Percentiles rank a stretch among this genome's conserved stretches.
Evolutionary conservation across 805 yeast species (phyloP).

Genomic region (Hanseniaspora clermontiae): DNA sequence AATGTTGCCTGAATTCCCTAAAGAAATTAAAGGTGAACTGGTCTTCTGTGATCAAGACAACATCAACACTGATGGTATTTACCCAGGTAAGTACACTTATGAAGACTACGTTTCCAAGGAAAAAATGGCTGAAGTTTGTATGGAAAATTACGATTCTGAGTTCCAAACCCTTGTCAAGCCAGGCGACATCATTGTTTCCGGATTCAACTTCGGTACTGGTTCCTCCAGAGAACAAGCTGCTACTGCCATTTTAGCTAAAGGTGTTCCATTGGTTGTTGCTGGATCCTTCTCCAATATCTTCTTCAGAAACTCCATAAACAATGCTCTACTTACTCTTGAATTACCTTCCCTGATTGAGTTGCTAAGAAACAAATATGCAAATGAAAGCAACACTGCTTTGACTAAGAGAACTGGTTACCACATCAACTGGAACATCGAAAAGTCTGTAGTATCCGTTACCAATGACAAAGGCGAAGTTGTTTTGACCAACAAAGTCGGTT

Average conservation of each 20-base stretch:
- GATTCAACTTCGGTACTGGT: conserved; percentile 96
- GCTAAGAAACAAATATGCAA: conserved; percentile 53
- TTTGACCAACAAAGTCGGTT: conserved; percentile 82
- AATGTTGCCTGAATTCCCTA: conserved; percentile 84
- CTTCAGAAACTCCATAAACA: conserved; percentile 89
- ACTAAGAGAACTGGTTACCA: conserved; percentile 93
- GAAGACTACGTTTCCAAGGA: conserved; percentile 93
- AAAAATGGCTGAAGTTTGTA: conserved; percentile 97
- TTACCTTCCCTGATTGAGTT: conserved; percentile 73
- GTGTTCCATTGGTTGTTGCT: conserved; percentile 81
- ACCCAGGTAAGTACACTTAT: conserved; percentile 97
- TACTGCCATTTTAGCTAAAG: conserved; percentile 90
- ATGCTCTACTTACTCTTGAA: conserved; percentile 86
- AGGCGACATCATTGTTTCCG: conserved; percentile 82
- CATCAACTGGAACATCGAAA: conserved; percentile 84
- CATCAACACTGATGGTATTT: conserved; percentile 95
- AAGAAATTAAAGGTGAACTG: conserved; percentile 75
- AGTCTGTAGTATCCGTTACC: conserved; percentile 64
- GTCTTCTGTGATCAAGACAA: conserved; percentile 94
- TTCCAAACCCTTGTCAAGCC: conserved; percentile 69
- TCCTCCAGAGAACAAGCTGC: conserved; percentile 99
- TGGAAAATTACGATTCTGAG: conserved; percentile 95
- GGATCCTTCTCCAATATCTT: conserved; percentile 97
- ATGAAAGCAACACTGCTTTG: conserved; percentile 45
- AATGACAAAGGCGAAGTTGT: conserved; percentile 41